These are phyloP conservation scores for Aspergillus ellipticus DNA, from an alignment of 495 filamentous ascomycete species.

Conservation along the genomic window DNA sequence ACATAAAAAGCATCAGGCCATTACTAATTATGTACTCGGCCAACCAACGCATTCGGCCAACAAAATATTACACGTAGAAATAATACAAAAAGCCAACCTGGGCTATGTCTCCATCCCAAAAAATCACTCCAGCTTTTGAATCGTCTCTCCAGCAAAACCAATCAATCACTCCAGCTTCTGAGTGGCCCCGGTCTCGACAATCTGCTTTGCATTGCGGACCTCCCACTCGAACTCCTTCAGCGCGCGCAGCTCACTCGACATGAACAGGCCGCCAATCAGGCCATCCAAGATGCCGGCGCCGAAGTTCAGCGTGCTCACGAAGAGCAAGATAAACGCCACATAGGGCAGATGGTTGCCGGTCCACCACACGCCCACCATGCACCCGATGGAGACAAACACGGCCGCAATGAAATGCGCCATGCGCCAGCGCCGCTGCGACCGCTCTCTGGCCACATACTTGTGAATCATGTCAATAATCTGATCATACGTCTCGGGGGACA, in stretches of 20 bases:
- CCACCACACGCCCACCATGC: conserved; percentile 83
- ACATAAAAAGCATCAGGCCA: too few relatives aligned
- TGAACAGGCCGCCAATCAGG: conserved; percentile 80
- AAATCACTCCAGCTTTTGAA: too few relatives aligned
- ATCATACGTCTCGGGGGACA: conserved; percentile 61
- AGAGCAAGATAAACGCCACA: conserved; percentile 73
- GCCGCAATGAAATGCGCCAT: conserved; percentile 68
- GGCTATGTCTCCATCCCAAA: too few relatives aligned
- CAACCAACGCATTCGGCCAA: too few relatives aligned
- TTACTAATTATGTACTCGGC: too few relatives aligned
- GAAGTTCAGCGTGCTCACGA: conserved; percentile 74
- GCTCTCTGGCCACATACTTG: conserved; percentile 64
- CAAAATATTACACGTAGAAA: too few relatives aligned
- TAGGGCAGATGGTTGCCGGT: conserved; percentile 59
- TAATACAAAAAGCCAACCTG: too few relatives aligned
- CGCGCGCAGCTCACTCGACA: conserved; percentile 74
- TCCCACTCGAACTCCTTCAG: conserved; percentile 97
- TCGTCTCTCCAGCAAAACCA: too few relatives aligned
- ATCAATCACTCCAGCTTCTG: conserved; percentile 8
- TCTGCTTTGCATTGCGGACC: conserved; percentile 62
- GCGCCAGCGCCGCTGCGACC: conserved; percentile 63
- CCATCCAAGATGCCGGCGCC: conserved; percentile 76
- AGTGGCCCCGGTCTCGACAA: conserved; percentile 18
- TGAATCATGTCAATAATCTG: conserved; percentile 65
- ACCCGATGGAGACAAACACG: conserved; percentile 61